Conservation (phyloP, 768 basidiomycete species). For the Cystofilobasidium bisporidii region DNA sequence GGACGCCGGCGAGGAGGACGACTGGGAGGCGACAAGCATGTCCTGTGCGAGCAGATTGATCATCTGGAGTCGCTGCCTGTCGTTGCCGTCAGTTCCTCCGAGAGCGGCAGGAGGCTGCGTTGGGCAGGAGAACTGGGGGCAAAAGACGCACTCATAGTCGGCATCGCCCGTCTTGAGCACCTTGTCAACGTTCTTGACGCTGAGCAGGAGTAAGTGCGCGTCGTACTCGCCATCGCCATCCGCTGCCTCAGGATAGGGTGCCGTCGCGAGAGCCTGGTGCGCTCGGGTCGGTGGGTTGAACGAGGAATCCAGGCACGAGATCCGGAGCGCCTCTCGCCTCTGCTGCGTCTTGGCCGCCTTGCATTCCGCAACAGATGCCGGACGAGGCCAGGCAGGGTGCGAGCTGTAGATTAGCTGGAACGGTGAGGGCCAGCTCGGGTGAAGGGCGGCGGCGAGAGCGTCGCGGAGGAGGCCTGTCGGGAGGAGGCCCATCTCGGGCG, state of each 20-base stretch:
- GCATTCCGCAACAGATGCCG: too few relatives aligned
- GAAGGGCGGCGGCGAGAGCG: neutral
- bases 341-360: neutral
- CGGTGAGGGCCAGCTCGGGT: constrained; percentile 2
- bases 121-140: neutral
- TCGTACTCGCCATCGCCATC: constrained; percentile 16
- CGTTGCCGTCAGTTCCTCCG: neutral
- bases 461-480: neutral
- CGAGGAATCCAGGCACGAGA: constrained; percentile 20
- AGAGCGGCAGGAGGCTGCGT: neutral
- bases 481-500: constrained; percentile 2
- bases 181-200: constrained; percentile 29
- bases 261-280: constrained; percentile 15
- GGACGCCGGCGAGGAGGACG: neutral
- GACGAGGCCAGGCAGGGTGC: constrained; percentile 15
- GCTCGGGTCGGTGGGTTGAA: constrained; percentile 24
- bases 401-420: constrained; percentile 27
- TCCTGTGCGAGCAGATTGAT: constrained; percentile 17
- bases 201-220: constrained; percentile 18
- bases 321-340: neutral
- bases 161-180: constrained; percentile 18
- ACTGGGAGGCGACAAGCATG: neutral
- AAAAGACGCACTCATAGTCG: constrained; percentile 20
- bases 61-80: constrained; percentile 25
- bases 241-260: neutral